phyloP scores from a whole-genome alignment of 129 eudicot species.

The Tagetes patula region DNA sequence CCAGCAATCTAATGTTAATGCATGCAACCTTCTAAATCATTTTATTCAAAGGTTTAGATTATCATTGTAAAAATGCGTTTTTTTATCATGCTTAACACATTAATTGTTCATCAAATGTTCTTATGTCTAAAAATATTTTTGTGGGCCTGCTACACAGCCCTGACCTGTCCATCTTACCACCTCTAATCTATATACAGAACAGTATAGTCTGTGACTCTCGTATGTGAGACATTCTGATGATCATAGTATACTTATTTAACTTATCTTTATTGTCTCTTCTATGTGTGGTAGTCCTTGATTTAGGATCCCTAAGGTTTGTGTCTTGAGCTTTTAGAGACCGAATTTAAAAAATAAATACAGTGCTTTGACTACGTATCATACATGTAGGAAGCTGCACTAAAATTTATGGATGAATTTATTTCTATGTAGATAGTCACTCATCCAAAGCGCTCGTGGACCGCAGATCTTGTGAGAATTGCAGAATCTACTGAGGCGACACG shows the following conservation, averaged over 20 bases:
- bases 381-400: not conserved
- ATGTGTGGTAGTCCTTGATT: no score
- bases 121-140: not conserved
- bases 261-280: no score
- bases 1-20: not conserved
- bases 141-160: not conserved
- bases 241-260: no score
- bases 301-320: no score
- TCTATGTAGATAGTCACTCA: conserved; percentile 69
- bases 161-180: not conserved
- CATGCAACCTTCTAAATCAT: not conserved
- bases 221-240: conserved; percentile 5
- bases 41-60: not conserved
- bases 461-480: conserved; percentile 59
- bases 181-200: conserved; percentile 12
- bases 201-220: conserved; percentile 11
- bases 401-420: conserved; percentile 23
- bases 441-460: conserved; percentile 56
- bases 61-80: not conserved
- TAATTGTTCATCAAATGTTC: not conserved
- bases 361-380: conserved; percentile 11
- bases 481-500: conserved; percentile 42
- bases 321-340: no score
- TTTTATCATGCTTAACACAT: not conserved
- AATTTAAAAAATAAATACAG: not conserved